Evolutionary conservation across 2,329 filamentous ascomycete genomes (phyloP), one percentile per base, ranked within the genome.

Genomic region (Trichoderma lentiforme): DNA sequence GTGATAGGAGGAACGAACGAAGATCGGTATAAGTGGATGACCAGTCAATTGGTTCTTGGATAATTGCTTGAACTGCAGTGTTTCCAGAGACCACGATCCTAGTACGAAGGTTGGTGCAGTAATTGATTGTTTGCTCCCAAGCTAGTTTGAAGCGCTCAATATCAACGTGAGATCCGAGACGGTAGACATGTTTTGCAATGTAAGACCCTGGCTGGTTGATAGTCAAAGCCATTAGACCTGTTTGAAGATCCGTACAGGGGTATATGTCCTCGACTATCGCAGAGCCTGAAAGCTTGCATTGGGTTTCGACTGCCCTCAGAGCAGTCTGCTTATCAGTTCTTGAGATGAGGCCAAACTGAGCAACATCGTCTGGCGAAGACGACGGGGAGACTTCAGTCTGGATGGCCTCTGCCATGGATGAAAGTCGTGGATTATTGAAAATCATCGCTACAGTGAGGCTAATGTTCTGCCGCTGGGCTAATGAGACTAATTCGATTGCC

Each of bases 71-170:
- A 47, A 67, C n/a, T 30, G 70, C 24, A 4, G 39, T 30, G 14
- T 30, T 57, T 24, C 36, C 28, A 5, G 32, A 43, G 39, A 72
- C 18, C n/a, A 73, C 58, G 26, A 74, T 62, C 14, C 73, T 28
- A 1, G 67, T 73, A 15, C 73, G 67, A 6, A 74, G 63, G n/a
- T 64, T 72, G n/a, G 24, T 21, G 28, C 64, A 71, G 4, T 43
- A 34, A 12, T 32, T 9, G 1, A 70, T 8, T 12, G 69, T 72
- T 24, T 32, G 18, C 8, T 73, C 71, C 80, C 79, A 81, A 1
- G 80, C 77, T 0, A 70, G 62, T 68, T 61, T 58, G 30, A 71
- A 61, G 1, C 63, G 34, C 7, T 60, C 14, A 12, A 61, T 26
- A 11, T 69, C 64, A 11, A 69, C 6, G 2, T 61, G n/a, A 5